A percentile compares a stretch with the other conserved stretches of the same genome.
Conservation (phyloP, 208 protist species). For the Naegleria fowleri region DNA sequence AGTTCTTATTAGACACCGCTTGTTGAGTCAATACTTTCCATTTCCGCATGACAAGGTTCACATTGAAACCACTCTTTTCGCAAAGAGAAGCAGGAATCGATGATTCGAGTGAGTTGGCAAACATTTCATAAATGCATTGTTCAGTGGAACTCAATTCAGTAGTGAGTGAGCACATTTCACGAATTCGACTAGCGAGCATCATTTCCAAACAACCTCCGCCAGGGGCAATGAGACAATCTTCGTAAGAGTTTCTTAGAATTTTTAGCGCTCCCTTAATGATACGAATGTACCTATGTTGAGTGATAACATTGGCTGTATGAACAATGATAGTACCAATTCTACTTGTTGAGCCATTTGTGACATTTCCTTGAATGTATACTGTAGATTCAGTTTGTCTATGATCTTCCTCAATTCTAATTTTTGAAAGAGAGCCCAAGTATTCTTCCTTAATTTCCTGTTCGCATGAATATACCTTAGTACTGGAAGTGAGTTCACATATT, state of each 20-base stretch:
- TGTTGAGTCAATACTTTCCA: neutral
- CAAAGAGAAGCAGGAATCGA: neutral
- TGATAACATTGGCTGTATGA: neutral
- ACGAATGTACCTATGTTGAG: neutral
- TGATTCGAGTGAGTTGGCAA: neutral
- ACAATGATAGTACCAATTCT: neutral
- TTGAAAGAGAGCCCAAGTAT: neutral
- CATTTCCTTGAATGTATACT: neutral
- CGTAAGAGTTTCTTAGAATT: neutral
- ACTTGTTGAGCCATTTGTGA: neutral
- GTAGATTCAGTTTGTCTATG: neutral
- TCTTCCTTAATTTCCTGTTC: neutral
- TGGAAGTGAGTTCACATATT: neutral
- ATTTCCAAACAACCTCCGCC: slow-evolving; percentile 7
- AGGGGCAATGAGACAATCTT: slow-evolving; percentile 24
- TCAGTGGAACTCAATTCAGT: neutral
- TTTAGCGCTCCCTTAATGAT: neutral
- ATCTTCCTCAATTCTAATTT: neutral
- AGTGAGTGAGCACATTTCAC: neutral
- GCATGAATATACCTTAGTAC: neutral
- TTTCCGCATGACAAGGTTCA: neutral
- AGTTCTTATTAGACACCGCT: too few species aligned
- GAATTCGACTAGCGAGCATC: neutral
- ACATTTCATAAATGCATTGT: neutral
- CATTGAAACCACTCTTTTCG: neutral